Evolutionary conservation across 352 stramenopile genomes (phyloP).

Genomic region (Pythium pyrilobum): DNA sequence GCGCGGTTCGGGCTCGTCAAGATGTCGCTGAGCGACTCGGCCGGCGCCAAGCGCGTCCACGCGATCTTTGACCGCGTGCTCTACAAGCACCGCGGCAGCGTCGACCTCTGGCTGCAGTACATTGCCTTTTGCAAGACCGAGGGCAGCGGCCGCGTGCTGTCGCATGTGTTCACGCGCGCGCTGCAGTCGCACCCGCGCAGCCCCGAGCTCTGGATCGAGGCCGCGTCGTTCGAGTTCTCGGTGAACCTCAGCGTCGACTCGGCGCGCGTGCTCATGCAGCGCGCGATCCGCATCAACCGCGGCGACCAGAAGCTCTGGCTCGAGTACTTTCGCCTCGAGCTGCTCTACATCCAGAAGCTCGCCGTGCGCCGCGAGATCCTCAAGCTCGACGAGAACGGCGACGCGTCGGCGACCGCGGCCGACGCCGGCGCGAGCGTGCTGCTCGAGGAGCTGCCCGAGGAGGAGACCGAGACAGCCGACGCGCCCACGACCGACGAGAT

Average conservation of each 20-base stretch:
- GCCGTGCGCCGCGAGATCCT: conserved; percentile 73
- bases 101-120: conserved; percentile 91
- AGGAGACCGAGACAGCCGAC: conserved; percentile 23
- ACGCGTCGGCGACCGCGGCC: conserved; percentile 10
- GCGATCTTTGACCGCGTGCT: conserved; percentile 85
- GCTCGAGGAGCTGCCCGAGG: conserved; percentile 40
- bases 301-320: conserved; percentile 80
- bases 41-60: conserved; percentile 67
- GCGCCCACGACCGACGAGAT: conserved; percentile 17
- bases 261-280: conserved; percentile 88
- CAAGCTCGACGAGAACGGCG: conserved; percentile 43
- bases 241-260: conserved; percentile 82
- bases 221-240: conserved; percentile 87
- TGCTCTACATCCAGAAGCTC: conserved; percentile 90
- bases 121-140: conserved; percentile 83
- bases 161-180: conserved; percentile 77
- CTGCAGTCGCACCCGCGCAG: conserved; percentile 85
- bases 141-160: conserved; percentile 61
- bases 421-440: conserved; percentile 34
- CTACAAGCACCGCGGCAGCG: conserved; percentile 82
- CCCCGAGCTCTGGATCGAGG: conserved; percentile 87
- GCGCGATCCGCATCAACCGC: conserved; percentile 88
- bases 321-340: conserved; percentile 89
- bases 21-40: conserved; percentile 65
- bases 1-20: conserved; percentile 58